These are phyloP conservation scores for Carallia brachiata DNA, from an alignment of 345 rosid genomes.

Conservation along the genomic window DNA sequence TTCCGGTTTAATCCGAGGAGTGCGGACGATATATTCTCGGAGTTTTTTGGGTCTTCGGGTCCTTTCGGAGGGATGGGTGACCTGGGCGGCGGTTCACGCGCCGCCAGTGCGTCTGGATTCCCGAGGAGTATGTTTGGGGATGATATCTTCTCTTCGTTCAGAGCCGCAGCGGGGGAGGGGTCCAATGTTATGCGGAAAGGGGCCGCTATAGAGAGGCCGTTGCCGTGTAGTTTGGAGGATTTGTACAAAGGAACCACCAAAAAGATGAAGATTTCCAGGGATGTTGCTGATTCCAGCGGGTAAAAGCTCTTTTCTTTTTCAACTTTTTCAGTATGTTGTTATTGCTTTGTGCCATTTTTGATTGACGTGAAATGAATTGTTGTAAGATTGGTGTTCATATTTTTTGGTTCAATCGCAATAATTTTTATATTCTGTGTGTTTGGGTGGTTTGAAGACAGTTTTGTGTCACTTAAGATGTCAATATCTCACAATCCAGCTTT, in stretches of 20 bases:
- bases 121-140: slow-evolving; percentile 58
- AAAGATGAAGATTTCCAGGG: slow-evolving; percentile 93
- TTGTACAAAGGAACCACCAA: slow-evolving; percentile 75
- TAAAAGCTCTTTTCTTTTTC: slow-evolving; percentile 22
- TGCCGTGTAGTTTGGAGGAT: slow-evolving; percentile 91
- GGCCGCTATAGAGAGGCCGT: slow-evolving; percentile 64
- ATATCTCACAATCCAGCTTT: no score
- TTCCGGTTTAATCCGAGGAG: slow-evolving; percentile 76
- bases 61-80: slow-evolving; percentile 51
- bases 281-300: slow-evolving; percentile 63
- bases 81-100: slow-evolving; percentile 48
- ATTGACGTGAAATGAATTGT: no score
- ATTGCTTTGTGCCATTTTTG: no score
- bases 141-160: slow-evolving; percentile 47
- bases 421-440: no score
- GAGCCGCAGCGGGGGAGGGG: slow-evolving; percentile 45
- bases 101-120: slow-evolving; percentile 42
- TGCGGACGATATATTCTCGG: slow-evolving; percentile 81
- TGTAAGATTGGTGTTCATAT: no score
- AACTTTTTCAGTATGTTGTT: no score
- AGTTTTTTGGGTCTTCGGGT: slow-evolving; percentile 72
- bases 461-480: no score
- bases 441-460: no score
- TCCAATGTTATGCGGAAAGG: slow-evolving; percentile 51
- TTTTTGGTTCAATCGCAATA: no score